Evolutionary conservation across 768 basidiomycete genomes (phyloP).

Genomic region (Tephrocybe sp.): DNA sequence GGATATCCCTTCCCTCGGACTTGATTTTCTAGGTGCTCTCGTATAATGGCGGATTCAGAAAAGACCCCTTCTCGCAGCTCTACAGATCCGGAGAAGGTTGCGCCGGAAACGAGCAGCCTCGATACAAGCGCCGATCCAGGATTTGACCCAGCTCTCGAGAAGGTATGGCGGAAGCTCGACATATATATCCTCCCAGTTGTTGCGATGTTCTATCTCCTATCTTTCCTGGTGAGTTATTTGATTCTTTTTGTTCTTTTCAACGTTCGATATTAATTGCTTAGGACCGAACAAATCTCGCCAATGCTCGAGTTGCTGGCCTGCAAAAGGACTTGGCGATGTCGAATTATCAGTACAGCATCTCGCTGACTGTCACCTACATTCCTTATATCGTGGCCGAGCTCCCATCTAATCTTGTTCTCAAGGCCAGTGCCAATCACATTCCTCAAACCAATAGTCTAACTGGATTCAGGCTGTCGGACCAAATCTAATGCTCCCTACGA

Average conservation of each 20-base stretch:
- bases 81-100: conserved; percentile 30
- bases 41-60: conserved; percentile 19
- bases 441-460: background rate
- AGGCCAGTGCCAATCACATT: conserved; percentile 28
- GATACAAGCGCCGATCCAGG: conserved; percentile 17
- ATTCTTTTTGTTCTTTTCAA: conserved; percentile 34
- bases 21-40: background rate
- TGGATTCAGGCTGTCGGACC: conserved; percentile 14
- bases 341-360: conserved; percentile 48
- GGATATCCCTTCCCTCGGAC: background rate
- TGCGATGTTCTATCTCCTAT: conserved; percentile 36
- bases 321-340: conserved; percentile 53
- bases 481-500: conserved; percentile 17
- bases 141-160: conserved; percentile 35
- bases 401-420: conserved; percentile 60
- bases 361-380: conserved; percentile 47
- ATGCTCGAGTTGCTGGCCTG: no score
- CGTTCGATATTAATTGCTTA: conserved; percentile 19
- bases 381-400: conserved; percentile 61
- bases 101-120: conserved; percentile 22
- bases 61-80: conserved; percentile 22
- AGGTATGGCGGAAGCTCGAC: conserved; percentile 39
- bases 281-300: no score
- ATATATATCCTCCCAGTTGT: conserved; percentile 33
- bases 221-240: no score